Evolutionary conservation across 2,329 filamentous ascomycete genomes (phyloP), one percentile per base, ranked within the genome.

Genomic region (Talaromyces verruculosus): DNA sequence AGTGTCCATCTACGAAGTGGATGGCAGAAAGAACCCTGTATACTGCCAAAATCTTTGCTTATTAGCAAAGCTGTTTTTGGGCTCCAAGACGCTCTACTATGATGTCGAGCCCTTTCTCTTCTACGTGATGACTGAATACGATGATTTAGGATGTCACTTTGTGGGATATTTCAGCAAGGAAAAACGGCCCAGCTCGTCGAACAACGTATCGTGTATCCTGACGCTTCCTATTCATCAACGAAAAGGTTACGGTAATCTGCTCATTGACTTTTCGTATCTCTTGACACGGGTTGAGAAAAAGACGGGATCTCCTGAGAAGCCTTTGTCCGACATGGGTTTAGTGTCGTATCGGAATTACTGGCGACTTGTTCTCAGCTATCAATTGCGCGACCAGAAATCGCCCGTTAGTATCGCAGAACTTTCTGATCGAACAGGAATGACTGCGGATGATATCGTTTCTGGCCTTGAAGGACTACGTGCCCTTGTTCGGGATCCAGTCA

Each of bases 131-230:
- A 92, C 92, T 30, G 90, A 89, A 47, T 88, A 91, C 71, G 91
- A 93, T 69, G 92, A 96, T 60, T 89, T 93, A 72, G 95, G 95
- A 15, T 95, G 91, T 73, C 95, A 98, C 74, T 86, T 99, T 60
- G 91, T 99, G n/a, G 95, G 95, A n/a, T 99, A 97, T 76, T 99
- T 99, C 78, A 98, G 95, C 61, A 99, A 99, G 77, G 95, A 99
- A 80, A 99, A 99, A 80, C 86, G 96, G 51, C 90, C 92, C 1
- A 94, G 92, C 77, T 96, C 93, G 68, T 90, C 93, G 72, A 98
- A 99, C 78, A 99, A 99, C 70, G 95, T 99, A 58, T 97, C 93
- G 8, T 99, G 95, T 78, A 99, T 99, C 71, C 82, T 99, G 58
- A 97, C 96, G 3, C 82, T 99, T 45, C 95, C 95, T 0, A 97